These are phyloP conservation scores for Saccharomyces uvarum DNA, from an alignment of 1,139 yeast genomes.

Conservation along the genomic window DNA sequence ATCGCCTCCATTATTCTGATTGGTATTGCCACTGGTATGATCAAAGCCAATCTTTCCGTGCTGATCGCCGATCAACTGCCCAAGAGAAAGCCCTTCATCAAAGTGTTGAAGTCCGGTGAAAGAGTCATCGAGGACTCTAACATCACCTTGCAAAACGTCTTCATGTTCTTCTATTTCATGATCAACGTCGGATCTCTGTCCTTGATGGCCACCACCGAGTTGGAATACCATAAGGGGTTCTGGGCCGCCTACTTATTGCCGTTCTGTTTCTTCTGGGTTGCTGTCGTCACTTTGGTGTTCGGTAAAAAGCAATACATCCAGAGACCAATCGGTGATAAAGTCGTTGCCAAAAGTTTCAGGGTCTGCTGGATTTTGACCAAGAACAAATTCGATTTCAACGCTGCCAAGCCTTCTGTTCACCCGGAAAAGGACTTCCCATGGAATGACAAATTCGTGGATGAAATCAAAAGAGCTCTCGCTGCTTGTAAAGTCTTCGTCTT, in stretches of 20 bases:
- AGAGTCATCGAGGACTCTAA: slow-evolving; percentile 65
- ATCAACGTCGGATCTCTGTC: slow-evolving; percentile 76
- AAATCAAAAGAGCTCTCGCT: slow-evolving; percentile 48
- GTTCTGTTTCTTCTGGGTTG: slow-evolving; percentile 58
- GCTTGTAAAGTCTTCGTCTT: slow-evolving; percentile 59
- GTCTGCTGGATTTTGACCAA: slow-evolving; percentile 41
- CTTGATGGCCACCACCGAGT: slow-evolving; percentile 61
- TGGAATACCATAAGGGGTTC: slow-evolving; percentile 46
- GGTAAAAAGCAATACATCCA: slow-evolving; percentile 55
- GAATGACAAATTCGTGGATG: slow-evolving; percentile 52
- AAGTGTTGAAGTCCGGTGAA: slow-evolving; percentile 53
- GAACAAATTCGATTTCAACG: slow-evolving; percentile 45
- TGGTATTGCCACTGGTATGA: slow-evolving; percentile 77
- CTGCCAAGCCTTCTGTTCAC: slow-evolving; percentile 51
- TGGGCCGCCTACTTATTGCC: slow-evolving; percentile 74
- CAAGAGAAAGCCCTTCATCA: slow-evolving; percentile 51
- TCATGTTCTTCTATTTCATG: slow-evolving; percentile 70
- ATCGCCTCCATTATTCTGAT: slow-evolving; percentile 55
- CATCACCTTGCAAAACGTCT: slow-evolving; percentile 64
- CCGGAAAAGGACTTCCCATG: slow-evolving; percentile 35
- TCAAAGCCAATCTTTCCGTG: slow-evolving; percentile 72
- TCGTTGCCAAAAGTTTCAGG: slow-evolving; percentile 49
- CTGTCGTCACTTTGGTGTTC: slow-evolving; percentile 44
- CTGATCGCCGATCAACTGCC: slow-evolving; percentile 70
- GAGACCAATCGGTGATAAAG: slow-evolving; percentile 57